These are phyloP conservation scores for Zasmidium citrigriseum DNA, from an alignment of 2,329 filamentous ascomycete species.

Conservation along the genomic window DNA sequence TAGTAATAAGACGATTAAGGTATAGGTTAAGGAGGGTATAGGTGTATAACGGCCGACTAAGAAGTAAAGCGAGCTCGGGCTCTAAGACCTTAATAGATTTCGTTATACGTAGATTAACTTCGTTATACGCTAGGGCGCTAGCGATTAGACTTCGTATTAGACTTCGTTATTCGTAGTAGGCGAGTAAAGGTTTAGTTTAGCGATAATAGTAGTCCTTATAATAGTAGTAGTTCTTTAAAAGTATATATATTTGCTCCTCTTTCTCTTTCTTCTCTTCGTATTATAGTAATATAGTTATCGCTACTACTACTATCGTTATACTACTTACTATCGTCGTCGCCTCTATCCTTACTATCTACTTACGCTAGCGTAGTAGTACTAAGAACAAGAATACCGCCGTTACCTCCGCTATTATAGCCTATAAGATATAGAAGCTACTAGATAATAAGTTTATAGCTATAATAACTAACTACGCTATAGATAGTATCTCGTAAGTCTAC, in stretches of 20 bases:
- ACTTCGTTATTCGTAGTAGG: neutral
- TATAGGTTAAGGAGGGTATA: neutral
- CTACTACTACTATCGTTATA: neutral
- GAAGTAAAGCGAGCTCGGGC: neutral
- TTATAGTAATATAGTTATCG: neutral
- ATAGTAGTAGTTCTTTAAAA: neutral
- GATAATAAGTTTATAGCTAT: neutral
- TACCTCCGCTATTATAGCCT: neutral
- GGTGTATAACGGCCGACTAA: neutral
- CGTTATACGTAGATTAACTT: neutral
- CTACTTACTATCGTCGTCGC: neutral
- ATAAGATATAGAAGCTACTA: neutral
- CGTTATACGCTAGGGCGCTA: neutral
- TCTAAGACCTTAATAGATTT: neutral
- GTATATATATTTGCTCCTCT: neutral
- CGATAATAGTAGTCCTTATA: neutral
- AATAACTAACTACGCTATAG: too few species aligned
- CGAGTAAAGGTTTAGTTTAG: neutral
- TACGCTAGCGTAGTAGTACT: neutral
- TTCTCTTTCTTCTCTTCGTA: neutral
- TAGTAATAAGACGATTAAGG: neutral
- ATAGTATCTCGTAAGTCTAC: too few species aligned
- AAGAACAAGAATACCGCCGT: neutral
- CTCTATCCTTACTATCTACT: neutral
- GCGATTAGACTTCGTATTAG: neutral